These are phyloP conservation scores for Solanum peruvianum DNA, from an alignment of 257 asterid genomes.

Conservation along the genomic window DNA sequence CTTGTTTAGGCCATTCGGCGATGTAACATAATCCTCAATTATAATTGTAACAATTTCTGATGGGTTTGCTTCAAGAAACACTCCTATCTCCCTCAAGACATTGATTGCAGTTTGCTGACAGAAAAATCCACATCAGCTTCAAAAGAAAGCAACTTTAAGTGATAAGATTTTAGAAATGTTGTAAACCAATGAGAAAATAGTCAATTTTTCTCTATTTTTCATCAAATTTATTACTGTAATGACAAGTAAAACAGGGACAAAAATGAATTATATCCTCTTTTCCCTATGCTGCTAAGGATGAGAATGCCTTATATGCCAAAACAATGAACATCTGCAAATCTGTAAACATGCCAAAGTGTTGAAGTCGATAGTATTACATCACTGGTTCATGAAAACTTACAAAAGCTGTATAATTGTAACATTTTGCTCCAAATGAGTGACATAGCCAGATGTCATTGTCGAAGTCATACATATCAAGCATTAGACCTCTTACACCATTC, in stretches of 20 bases:
- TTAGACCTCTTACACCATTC: slow-evolving; percentile 93
- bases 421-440: slow-evolving; percentile 77
- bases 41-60: slow-evolving; percentile 76
- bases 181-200: background rate
- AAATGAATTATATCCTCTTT: background rate
- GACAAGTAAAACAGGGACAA: background rate
- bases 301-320: background rate
- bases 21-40: slow-evolving; percentile 78
- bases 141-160: background rate
- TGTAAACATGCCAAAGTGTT: background rate
- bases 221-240: background rate
- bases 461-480: slow-evolving; percentile 94
- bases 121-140: slow-evolving; percentile 13
- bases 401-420: slow-evolving; percentile 87
- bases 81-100: slow-evolving; percentile 66
- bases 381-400: slow-evolving; percentile 36
- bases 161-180: background rate
- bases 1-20: slow-evolving; percentile 61
- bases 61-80: slow-evolving; percentile 76
- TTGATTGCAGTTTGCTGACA: slow-evolving; percentile 67
- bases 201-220: background rate
- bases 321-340: background rate
- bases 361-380: background rate
- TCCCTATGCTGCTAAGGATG: background rate
- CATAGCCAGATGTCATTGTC: slow-evolving; percentile 85